Evolutionary conservation across 208 protist genomes (phyloP).

Genomic region (Trypanosoma scelopori): DNA sequence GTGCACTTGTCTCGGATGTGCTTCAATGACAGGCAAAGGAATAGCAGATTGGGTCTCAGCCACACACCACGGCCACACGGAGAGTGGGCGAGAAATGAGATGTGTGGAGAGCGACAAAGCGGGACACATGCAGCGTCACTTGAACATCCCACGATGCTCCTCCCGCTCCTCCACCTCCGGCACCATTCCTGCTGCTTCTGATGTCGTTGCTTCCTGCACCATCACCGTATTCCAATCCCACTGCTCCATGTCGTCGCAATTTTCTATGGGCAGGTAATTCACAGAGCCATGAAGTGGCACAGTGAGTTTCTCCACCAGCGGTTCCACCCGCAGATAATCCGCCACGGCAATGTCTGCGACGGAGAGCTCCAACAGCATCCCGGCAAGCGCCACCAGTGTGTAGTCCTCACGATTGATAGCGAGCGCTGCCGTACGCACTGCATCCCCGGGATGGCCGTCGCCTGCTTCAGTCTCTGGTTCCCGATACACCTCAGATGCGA

Average conservation of each 20-base stretch:
- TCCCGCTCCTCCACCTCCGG: conserved; percentile 65
- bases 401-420: conserved; percentile 76
- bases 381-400: conserved; percentile 76
- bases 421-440: conserved; percentile 25
- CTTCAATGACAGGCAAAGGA: background rate
- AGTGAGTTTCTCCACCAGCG: conserved; percentile 73
- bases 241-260: conserved; percentile 84
- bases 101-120: conserved; percentile 5
- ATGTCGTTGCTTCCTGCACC: conserved; percentile 41
- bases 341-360: conserved; percentile 42
- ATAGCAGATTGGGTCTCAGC: background rate
- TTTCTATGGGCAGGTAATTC: conserved; percentile 78
- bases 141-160: conserved; percentile 72
- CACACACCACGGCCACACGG: background rate
- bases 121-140: conserved; percentile 29
- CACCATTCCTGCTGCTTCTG: conserved; percentile 22
- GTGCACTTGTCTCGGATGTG: too few relatives aligned
- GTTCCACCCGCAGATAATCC: conserved; percentile 72
- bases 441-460: background rate
- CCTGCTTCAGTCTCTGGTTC: background rate
- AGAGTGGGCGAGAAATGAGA: background rate
- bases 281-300: conserved; percentile 73
- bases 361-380: conserved; percentile 78
- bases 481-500: conserved; percentile 2
- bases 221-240: conserved; percentile 71